Base-by-base conservation (phyloP, 352 stramenopile genomes). In the Phytophthora colocasiae region DNA sequence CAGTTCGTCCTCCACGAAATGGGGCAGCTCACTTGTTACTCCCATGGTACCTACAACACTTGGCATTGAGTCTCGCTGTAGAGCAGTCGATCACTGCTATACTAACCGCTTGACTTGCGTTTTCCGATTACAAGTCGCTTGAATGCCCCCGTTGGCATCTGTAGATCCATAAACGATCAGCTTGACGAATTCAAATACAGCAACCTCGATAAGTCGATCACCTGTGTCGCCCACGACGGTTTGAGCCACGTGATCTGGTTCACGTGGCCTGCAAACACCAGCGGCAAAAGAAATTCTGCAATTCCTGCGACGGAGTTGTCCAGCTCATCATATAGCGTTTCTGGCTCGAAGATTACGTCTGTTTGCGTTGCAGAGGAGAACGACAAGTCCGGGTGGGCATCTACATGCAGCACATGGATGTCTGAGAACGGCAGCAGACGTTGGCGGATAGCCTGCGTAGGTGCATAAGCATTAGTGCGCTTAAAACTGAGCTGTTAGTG, bases 341-440 rank as follows among this genome's bases (percentile, higher is more conserved):
- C 70, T 6, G 89, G 88, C 8, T 80, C 17, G 36, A 91, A 97
- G 27, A 95, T 80, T 11, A 80, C 63, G 8, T 52, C 44, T 0
- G 87, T 74, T 22, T 80, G 67, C 6, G 80, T 36, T 6, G 66
- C 39, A 7, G 62, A 29, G 1, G 85, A 75, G 63, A 97, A 95
- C 26, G 85, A 92, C 40, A 97, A 71, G 53, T 97, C 90, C 1
- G 90, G 88, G 47, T 97, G 90, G 2, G 90, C 89, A 57, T 97
- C 90, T 7, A 93, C 81, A 50, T 97, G 90, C 22, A 97, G 55
- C 47, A 96, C 72, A 17, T 89, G 80, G 14, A 95, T 71, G 43
- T 64, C 63, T 3, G 62, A 46, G 66, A 96, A 94, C 1, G 90
- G 85, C 52, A 97, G 67, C 2, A 34, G 49, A 22, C 83, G 85